Percentiles rank a stretch among this genome's conserved stretches.
Evolutionary conservation across 345 rosid genomes (phyloP).

Genomic region (Microthlaspi erraticum): DNA sequence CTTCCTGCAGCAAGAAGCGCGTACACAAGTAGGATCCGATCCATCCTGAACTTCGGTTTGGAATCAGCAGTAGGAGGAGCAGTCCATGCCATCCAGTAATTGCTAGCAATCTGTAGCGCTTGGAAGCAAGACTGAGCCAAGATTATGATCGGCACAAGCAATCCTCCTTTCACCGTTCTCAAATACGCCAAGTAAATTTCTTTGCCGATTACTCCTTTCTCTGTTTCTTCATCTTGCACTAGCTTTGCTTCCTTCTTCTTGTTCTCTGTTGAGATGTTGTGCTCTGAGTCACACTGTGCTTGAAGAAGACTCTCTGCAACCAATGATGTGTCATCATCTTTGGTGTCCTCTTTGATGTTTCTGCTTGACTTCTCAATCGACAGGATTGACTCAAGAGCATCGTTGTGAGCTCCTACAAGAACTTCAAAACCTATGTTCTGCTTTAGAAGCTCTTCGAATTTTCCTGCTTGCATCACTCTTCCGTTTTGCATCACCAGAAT

Average conservation of each 20-base stretch:
- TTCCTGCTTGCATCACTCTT: slow-evolving; percentile 82
- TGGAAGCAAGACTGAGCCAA: slow-evolving; percentile 90
- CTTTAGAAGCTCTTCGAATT: slow-evolving; percentile 69
- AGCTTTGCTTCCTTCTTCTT: slow-evolving; percentile 71
- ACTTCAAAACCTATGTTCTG: slow-evolving; percentile 87
- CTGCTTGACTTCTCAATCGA: slow-evolving; percentile 63
- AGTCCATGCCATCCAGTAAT: slow-evolving; percentile 98
- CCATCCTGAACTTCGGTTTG: slow-evolving; percentile 59
- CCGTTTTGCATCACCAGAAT: slow-evolving; percentile 97
- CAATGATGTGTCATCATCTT: slow-evolving; percentile 46
- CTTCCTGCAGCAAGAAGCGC: slow-evolving; percentile 69
- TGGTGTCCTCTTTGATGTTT: slow-evolving; percentile 51
- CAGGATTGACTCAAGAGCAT: slow-evolving; percentile 76
- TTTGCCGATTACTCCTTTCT: slow-evolving; percentile 87
- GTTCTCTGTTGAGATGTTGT: slow-evolving; percentile 60
- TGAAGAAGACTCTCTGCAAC: slow-evolving; percentile 47
- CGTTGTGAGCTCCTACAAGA: slow-evolving; percentile 89
- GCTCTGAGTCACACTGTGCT: slow-evolving; percentile 57
- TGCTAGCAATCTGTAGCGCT: slow-evolving; percentile 78
- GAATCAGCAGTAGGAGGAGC: slow-evolving; percentile 69
- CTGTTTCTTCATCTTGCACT: slow-evolving; percentile 92
- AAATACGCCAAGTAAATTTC: slow-evolving; percentile 85
- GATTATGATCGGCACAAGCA: slow-evolving; percentile 71
- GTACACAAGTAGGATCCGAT: slow-evolving; percentile 66
- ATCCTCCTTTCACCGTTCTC: slow-evolving; percentile 72